Base-by-base conservation (phyloP, 1,284 basidiomycete genomes). In the Bjerkandera adusta region DNA sequence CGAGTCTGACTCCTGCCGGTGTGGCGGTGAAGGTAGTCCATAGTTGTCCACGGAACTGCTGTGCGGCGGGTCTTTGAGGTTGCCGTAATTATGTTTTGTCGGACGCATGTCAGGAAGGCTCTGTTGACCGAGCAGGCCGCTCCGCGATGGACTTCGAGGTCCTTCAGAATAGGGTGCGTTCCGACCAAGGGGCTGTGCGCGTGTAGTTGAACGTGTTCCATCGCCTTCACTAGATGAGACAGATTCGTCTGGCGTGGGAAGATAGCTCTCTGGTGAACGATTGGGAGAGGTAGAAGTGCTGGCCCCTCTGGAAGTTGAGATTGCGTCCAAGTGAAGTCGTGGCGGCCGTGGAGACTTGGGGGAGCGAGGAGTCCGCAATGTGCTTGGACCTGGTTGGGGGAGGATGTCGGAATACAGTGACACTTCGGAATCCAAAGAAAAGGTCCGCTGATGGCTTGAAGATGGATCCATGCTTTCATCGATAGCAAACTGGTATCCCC, bases 101-200 rank as follows among this genome's bases (percentile, higher is more conserved):
- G 79, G 81, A 18, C 89, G 79, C 39, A 97, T 69, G 60, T 97
- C 92, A 7, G 94, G 92, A 49, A 97, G 71, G 45, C 91, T 94
- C 67, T 95, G 92, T 69, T 92, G 93, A 25, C 74, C 72, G 1
- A 73, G 63, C 3, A 87, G 67, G 5, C 69, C 67, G 21, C 62
- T 56, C 13, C 67, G 67, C 4, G 49, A 35, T 37, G 63, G 59
- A 45, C 68, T 59, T 40, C 67, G 65, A 42, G 62, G 66, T 53
- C 68, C 70, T 36, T 61, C 57, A 11, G 75, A 70, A 55, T 78
- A 77, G 0, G 85, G 86, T n/a, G 75, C 73, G 53, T 79, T 80
- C 32, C 82, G 76, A 41, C 65, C 68, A 61, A 89, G 78, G 12
- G 62, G 75, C 45, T 58, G 53, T 32, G 49, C 45, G 18, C 44